Conservation (phyloP, 176 grass and related monocot species). For the Eragrostis curvula region DNA sequence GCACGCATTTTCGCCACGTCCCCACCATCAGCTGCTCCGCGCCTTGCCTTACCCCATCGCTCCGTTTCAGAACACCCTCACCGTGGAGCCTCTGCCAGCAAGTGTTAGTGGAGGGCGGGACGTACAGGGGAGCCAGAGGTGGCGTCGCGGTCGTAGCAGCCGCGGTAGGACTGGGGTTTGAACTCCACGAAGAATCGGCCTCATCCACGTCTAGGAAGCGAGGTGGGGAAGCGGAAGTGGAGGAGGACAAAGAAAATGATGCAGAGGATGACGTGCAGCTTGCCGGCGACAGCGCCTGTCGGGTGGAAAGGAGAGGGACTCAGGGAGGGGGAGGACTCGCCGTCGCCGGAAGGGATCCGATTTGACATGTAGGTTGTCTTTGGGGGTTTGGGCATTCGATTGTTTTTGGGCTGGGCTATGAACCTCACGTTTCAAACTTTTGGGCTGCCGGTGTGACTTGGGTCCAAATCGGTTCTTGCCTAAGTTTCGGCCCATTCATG, state of each 20-base stretch:
- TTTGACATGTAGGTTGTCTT: background rate
- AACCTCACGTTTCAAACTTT: background rate
- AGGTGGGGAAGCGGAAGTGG: constrained; percentile 12
- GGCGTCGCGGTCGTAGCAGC: constrained; percentile 69
- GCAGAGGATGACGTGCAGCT: constrained; percentile 27
- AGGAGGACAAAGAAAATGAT: background rate
- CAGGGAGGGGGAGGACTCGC: background rate
- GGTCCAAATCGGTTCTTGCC: background rate
- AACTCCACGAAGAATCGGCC: constrained; percentile 42
- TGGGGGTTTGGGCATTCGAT: background rate
- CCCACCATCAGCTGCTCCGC: background rate
- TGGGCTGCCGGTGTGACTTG: background rate
- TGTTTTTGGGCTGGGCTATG: background rate
- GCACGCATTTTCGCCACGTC: constrained; percentile 26
- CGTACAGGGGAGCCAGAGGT: constrained; percentile 46
- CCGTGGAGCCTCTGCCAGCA: constrained; percentile 14
- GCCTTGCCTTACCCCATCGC: background rate
- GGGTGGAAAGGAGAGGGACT: background rate
- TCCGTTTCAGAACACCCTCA: background rate
- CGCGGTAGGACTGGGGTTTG: constrained; percentile 59
- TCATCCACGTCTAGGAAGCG: constrained; percentile 32
- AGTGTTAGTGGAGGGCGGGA: constrained; percentile 48
- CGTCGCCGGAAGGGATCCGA: background rate
- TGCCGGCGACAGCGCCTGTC: constrained; percentile 9
- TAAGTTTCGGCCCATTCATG: too few relatives aligned